These are phyloP conservation scores for Saturnispora zaruensis DNA, from an alignment of 805 yeast genomes.

Conservation along the genomic window DNA sequence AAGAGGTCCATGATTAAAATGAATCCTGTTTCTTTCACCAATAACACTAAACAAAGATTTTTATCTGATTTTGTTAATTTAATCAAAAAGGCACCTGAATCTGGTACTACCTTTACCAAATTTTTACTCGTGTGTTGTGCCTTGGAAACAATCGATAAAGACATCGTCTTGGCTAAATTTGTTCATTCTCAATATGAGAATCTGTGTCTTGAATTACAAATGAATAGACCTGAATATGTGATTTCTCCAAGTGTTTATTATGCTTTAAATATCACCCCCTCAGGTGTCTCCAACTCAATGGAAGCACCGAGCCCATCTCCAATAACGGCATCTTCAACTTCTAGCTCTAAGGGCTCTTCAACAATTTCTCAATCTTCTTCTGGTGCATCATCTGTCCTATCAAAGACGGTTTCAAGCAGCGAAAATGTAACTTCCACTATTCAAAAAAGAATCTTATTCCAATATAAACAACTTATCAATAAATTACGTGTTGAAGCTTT, in stretches of 20 bases:
- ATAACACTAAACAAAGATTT: constrained; percentile 21
- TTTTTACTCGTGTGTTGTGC: constrained; percentile 30
- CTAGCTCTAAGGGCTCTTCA: background rate
- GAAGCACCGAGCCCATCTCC: background rate
- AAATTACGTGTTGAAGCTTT: constrained; percentile 20
- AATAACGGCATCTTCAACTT: background rate
- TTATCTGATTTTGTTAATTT: constrained; percentile 20
- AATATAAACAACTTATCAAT: constrained; percentile 13
- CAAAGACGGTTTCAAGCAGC: background rate
- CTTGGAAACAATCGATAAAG: constrained; percentile 19
- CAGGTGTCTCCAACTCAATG: constrained; percentile 8
- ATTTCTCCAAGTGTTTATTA: background rate
- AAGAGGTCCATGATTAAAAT: constrained; percentile 18
- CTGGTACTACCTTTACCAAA: constrained; percentile 26
- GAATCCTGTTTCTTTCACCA: constrained; percentile 10
- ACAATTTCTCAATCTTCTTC: background rate
- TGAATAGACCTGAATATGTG: constrained; percentile 22
- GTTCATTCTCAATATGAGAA: constrained; percentile 19
- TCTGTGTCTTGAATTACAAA: constrained; percentile 22
- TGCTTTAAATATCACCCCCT: constrained; percentile 8
- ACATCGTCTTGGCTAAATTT: constrained; percentile 25
- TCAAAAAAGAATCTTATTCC: background rate
- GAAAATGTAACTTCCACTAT: background rate
- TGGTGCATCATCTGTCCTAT: background rate
- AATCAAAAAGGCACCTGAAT: constrained; percentile 19